Evolutionary conservation across 2,329 filamentous ascomycete species (phyloP).

Genomic region (Sporothrix schenckii): DNA sequence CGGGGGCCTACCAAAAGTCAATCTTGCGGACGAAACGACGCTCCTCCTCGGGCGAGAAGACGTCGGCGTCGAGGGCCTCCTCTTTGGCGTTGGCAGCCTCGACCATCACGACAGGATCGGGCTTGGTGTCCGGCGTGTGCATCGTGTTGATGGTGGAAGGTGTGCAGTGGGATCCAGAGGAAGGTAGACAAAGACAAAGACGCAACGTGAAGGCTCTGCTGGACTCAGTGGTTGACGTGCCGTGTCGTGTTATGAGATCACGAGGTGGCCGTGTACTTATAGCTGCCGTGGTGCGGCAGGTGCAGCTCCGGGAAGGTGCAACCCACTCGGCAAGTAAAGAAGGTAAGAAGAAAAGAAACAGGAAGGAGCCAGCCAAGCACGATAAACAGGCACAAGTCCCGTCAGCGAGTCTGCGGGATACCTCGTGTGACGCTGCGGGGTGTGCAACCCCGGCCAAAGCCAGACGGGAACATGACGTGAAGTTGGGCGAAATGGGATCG

Average conservation of each 20-base stretch:
- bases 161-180: neutral
- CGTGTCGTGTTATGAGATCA: constrained; percentile 1
- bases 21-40: constrained; percentile 22
- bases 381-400: neutral
- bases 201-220: neutral
- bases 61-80: neutral
- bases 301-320: constrained; percentile 13
- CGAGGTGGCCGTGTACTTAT: constrained; percentile 7
- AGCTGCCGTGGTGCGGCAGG: neutral
- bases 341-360: neutral
- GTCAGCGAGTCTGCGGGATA: neutral
- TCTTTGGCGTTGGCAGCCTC: constrained; percentile 14
- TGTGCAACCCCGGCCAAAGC: neutral
- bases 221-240: neutral
- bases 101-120: constrained; percentile 24
- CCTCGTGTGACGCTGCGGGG: constrained; percentile 2
- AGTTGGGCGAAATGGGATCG: neutral
- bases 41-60: constrained; percentile 14
- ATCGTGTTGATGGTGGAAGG: neutral
- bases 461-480: neutral
- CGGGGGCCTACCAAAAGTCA: constrained; percentile 7
- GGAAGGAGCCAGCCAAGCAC: neutral
- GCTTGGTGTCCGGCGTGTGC: constrained; percentile 7
- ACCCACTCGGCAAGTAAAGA: constrained; percentile 7
- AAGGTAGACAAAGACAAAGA: neutral